Evolutionary conservation across 2,329 filamentous ascomycete species (phyloP), one percentile per base, ranked within the genome.

Genomic region (Parascedosporium putredinis): DNA sequence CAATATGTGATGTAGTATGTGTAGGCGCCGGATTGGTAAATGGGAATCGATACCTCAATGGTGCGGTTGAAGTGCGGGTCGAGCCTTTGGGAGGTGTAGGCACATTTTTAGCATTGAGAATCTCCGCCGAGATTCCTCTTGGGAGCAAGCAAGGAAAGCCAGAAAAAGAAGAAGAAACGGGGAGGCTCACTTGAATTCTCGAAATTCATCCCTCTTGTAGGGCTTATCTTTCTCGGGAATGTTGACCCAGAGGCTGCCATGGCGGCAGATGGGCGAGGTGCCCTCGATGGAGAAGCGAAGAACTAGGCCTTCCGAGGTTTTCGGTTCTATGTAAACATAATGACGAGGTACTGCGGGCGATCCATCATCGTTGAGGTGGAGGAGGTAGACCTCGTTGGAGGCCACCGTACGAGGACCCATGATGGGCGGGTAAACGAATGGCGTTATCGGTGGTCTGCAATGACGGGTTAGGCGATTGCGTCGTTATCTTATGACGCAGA

Each of bases 221-320:
- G 81, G 70, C 46, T 80, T 71, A 52, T 84, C 89, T 59, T 83
- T 74, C 53, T 84, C 78, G 6, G 93, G 93, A 53, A 97, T 86
- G 66, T 98, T 98, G 61, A 95, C 85, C 91, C 93, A 98, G 55
- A 98, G 75, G 62, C 87, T 96, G 52, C 94, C 93, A 68, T 95
- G 76, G 57, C 89, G 81, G 67, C 90, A 96, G 72, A 98, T 93
- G 54, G 91, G 95, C 63, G 91, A 95, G 51, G 88, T 91, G 54
- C 93, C 90, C 67, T 96, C 86, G 58, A 96, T 91, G 57, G 88
- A 81, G 67, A 98, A 95, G 52, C 91, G 84, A 51, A 96, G 73
- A 49, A 78, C 78, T 60, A 97, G 84, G 38, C 85, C 85, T n/a
- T 84, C 76, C 36, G 75, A 78, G 16, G 86, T 83, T 55, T 70